These are phyloP conservation scores for Parietichytrium sp. DNA, from an alignment of 108 stramenopile genomes.

Conservation along the genomic window DNA sequence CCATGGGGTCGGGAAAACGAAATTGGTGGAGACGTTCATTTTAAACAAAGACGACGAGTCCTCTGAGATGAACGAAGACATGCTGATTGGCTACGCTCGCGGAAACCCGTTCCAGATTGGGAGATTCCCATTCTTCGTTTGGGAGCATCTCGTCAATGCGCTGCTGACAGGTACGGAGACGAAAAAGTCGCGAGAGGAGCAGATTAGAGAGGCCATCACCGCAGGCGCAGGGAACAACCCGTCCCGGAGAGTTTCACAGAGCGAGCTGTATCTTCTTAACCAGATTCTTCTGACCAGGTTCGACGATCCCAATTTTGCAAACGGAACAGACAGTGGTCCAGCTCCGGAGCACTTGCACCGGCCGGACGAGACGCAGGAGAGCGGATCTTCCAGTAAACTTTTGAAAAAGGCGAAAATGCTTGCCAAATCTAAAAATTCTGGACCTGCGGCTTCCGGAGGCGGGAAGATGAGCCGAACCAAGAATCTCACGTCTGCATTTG, in stretches of 20 bases:
- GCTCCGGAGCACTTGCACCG: no score
- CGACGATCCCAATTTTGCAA: background rate
- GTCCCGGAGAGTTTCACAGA: background rate
- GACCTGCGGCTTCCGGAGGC: no score
- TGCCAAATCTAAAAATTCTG: no score
- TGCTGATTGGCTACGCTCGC: constrained; percentile 13
- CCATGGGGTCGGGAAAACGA: constrained; percentile 13
- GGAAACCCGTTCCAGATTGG: constrained; percentile 5
- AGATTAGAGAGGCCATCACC: background rate
- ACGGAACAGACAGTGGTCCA: no score
- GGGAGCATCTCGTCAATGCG: background rate
- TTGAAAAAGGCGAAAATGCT: no score
- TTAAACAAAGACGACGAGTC: background rate
- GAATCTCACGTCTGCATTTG: no score
- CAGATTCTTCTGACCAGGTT: background rate
- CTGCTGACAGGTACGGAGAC: background rate
- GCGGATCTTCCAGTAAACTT: no score
- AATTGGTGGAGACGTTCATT: constrained; percentile 6
- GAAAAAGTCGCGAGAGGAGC: background rate
- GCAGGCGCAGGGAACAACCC: background rate
- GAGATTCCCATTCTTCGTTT: background rate
- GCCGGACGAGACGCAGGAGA: no score
- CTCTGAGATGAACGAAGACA: background rate
- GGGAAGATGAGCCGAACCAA: no score
- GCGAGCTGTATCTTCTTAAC: constrained; percentile 5